phyloP scores from a whole-genome alignment of 345 rosid genomes.

The Melastoma malabathricum region DNA sequence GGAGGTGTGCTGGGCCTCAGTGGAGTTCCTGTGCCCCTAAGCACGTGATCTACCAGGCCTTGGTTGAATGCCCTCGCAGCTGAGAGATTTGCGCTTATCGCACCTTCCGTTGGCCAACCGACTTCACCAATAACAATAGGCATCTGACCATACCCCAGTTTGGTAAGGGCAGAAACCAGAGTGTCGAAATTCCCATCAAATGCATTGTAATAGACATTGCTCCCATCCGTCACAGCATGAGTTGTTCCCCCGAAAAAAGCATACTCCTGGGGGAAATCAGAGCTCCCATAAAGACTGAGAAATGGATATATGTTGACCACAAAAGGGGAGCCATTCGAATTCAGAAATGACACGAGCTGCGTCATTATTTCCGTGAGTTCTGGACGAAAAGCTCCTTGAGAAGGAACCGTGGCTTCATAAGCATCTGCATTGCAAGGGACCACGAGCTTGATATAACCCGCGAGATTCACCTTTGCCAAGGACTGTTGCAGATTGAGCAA shows the following conservation, averaged over 20 bases:
- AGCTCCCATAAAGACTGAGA: conserved; percentile 76
- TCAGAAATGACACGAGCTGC: conserved; percentile 69
- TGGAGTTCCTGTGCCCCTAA: conserved; percentile 77
- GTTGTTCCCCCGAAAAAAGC: conserved; percentile 80
- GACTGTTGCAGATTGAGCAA: conserved; percentile 72
- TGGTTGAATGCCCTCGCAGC: conserved; percentile 87
- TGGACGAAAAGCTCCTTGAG: conserved; percentile 80
- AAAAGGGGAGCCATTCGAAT: conserved; percentile 81
- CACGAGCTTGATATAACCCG: conserved; percentile 62
- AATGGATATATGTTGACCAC: conserved; percentile 92
- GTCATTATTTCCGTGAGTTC: conserved; percentile 77
- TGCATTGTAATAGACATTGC: conserved; percentile 68
- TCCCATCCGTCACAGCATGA: conserved; percentile 72
- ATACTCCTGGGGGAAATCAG: conserved; percentile 90
- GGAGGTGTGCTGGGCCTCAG: conserved; percentile 75
- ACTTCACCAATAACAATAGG: conserved; percentile 90
- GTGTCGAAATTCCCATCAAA: conserved; percentile 94
- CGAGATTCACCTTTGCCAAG: conserved; percentile 68
- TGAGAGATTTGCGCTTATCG: conserved; percentile 60
- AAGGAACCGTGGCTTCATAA: conserved; percentile 68
- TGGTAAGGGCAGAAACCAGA: conserved; percentile 72
- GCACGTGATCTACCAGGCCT: conserved; percentile 59
- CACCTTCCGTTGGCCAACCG: conserved; percentile 96
- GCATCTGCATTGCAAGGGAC: conserved; percentile 99
- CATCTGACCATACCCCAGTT: conserved; percentile 78